Conservation (phyloP, 495 filamentous ascomycete species). For the Corynascus novoguineensis region DNA sequence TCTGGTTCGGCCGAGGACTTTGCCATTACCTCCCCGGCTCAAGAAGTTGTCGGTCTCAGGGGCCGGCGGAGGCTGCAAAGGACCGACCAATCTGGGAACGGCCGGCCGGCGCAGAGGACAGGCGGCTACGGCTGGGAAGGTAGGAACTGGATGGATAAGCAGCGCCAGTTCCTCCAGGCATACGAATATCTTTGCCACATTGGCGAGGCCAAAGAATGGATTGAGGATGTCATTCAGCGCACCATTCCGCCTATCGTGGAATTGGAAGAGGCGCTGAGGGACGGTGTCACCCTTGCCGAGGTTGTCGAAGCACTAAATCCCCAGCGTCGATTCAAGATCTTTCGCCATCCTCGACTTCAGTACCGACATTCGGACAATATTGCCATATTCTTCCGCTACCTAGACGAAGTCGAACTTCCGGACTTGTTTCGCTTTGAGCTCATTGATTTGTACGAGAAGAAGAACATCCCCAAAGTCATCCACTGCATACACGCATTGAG, state of each 20-base stretch:
- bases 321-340: conserved; percentile 69
- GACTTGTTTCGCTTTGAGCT: conserved; percentile 98
- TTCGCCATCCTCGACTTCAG: conserved; percentile 75
- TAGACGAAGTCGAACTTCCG: conserved; percentile 89
- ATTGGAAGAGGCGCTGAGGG: conserved; percentile 84
- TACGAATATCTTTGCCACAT: conserved; percentile 99
- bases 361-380: conserved; percentile 98
- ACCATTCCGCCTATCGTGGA: conserved; percentile 93
- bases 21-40: conserved; percentile 61
- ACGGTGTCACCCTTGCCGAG: conserved; percentile 94
- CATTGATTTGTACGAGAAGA: conserved; percentile 98
- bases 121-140: conserved; percentile 67
- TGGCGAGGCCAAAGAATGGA: conserved; percentile 99
- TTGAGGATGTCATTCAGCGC: conserved; percentile 87
- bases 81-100: conserved; percentile 47
- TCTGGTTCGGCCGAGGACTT: conserved; percentile 71
- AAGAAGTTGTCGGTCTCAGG: conserved; percentile 81
- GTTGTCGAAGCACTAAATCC: conserved; percentile 89
- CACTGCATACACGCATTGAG: conserved; percentile 97
- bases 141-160: conserved; percentile 97
- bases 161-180: conserved; percentile 90
- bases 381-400: conserved; percentile 84
- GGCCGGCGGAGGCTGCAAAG: conserved; percentile 79
- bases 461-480: conserved; percentile 98
- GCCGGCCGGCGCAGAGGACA: conserved; percentile 43